Percentiles rank a stretch among this genome's conserved stretches.
phyloP scores from a whole-genome alignment of 2,329 filamentous ascomycete species.

The Aureobasidium lini region DNA sequence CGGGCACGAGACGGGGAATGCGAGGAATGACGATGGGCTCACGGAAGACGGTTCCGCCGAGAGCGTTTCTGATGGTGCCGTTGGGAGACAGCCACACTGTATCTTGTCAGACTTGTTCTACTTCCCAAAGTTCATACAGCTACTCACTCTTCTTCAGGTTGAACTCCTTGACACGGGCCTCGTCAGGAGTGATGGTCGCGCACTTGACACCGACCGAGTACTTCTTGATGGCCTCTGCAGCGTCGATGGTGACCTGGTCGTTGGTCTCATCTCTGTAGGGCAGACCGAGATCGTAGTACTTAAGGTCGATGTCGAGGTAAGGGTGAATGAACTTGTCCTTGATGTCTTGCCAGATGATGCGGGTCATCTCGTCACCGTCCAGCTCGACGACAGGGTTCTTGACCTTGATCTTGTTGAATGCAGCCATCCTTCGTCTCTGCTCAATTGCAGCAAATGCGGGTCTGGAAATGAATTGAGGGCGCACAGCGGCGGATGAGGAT shows the following conservation, averaged over 20 bases:
- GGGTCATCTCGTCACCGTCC: conserved; percentile 91
- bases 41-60: conserved; percentile 95
- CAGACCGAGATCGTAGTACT: conserved; percentile 59
- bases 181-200: conserved; percentile 97
- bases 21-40: conserved; percentile 95
- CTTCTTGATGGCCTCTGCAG: conserved; percentile 97
- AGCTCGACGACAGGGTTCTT: conserved; percentile 98
- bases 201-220: conserved; percentile 99
- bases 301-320: conserved; percentile 94
- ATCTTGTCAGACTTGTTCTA: conserved; percentile 2
- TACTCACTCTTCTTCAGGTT: conserved; percentile 90
- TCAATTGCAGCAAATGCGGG: conserved; percentile 19
- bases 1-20: conserved; percentile 86
- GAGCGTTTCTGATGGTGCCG: conserved; percentile 67
- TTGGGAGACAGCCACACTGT: conserved; percentile 97
- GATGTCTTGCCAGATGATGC: conserved; percentile 98
- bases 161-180: conserved; percentile 94
- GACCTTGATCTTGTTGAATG: conserved; percentile 86
- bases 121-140: conserved; percentile 12
- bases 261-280: conserved; percentile 93
- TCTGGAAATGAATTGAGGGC: conserved; percentile 16
- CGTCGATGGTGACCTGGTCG: conserved; percentile 91
- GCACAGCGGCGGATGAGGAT: conserved; percentile 9
- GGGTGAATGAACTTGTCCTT: conserved; percentile 98
- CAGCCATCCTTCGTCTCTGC: conserved; percentile 31